Conservation (phyloP, 2,329 filamentous ascomycete genomes). For the Scleromitrula shiraiana region DNA sequence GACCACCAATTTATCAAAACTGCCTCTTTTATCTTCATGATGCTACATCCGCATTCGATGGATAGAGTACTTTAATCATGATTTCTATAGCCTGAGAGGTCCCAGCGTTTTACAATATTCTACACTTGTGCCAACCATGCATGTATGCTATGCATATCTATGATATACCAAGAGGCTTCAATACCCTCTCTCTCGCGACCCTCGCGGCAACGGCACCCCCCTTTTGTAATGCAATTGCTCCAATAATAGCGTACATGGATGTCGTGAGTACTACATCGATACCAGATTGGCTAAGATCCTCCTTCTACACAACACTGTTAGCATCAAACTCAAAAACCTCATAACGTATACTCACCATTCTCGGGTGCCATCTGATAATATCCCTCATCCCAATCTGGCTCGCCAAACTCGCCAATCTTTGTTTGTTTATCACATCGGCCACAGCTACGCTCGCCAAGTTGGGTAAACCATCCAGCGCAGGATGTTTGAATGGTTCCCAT, state of each 20-base stretch:
- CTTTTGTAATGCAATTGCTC: constrained; percentile 81
- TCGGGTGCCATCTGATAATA: constrained; percentile 84
- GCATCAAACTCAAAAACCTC: constrained; percentile 15
- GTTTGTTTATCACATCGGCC: constrained; percentile 52
- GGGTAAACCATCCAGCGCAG: constrained; percentile 62
- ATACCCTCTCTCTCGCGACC: constrained; percentile 59
- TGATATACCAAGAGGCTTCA: constrained; percentile 28
- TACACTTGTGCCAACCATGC: constrained; percentile 5
- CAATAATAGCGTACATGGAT: constrained; percentile 76
- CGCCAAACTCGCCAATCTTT: constrained; percentile 61
- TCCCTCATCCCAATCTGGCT: constrained; percentile 60
- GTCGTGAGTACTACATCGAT: constrained; percentile 66
- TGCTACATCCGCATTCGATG: no score
- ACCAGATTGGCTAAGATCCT: constrained; percentile 66
- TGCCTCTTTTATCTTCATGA: no score
- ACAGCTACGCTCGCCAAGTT: constrained; percentile 59
- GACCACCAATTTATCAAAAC: no score
- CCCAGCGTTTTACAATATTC: constrained; percentile 9
- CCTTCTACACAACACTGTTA: constrained; percentile 38
- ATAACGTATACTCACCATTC: constrained; percentile 46
- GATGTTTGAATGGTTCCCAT: constrained; percentile 59
- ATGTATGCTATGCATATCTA: constrained; percentile 23
- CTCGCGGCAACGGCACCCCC: constrained; percentile 71
- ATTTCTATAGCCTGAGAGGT: no score
- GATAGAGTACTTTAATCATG: no score